Conservation (phyloP, 768 basidiomycete genomes). For the Serendipita indica region DNA sequence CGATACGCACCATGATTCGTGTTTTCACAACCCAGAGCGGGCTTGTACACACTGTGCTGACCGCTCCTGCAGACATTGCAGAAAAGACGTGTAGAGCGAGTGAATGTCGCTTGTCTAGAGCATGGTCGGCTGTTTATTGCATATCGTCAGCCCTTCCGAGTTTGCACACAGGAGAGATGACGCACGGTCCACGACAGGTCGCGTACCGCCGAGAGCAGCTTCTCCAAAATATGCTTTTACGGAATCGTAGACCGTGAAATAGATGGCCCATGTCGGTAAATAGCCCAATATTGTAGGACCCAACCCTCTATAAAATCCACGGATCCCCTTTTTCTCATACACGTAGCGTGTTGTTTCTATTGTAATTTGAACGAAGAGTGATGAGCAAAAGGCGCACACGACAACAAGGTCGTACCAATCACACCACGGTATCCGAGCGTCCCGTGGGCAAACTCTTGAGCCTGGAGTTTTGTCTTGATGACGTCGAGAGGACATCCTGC, state of each 20-base stretch:
- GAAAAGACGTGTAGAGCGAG: constrained; percentile 67
- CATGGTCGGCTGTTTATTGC: not conserved
- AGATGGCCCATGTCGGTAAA: constrained; percentile 98
- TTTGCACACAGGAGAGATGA: not conserved
- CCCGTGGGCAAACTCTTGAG: constrained; percentile 61
- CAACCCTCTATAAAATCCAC: constrained; percentile 90
- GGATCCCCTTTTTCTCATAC: constrained; percentile 51
- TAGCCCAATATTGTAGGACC: constrained; percentile 95
- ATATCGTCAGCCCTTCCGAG: not conserved
- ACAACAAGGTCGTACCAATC: constrained; percentile 35
- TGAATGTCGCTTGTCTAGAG: constrained; percentile 3
- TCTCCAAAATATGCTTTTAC: constrained; percentile 77
- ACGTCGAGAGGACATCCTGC: constrained; percentile 97
- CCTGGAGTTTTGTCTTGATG: constrained; percentile 93
- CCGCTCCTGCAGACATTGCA: constrained; percentile 89
- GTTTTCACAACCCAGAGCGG: constrained; percentile 99
- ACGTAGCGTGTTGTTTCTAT: constrained; percentile 44
- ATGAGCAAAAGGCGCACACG: constrained; percentile 2
- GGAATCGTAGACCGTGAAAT: constrained; percentile 94
- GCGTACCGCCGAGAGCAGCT: constrained; percentile 31
- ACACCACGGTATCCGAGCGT: constrained; percentile 66
- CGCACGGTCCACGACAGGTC: not conserved
- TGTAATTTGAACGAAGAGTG: not conserved
- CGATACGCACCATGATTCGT: constrained; percentile 73
- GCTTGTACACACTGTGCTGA: constrained; percentile 87